Base-by-base conservation (phyloP, 208 protist genomes). In the Trichomonas tenax region DNA sequence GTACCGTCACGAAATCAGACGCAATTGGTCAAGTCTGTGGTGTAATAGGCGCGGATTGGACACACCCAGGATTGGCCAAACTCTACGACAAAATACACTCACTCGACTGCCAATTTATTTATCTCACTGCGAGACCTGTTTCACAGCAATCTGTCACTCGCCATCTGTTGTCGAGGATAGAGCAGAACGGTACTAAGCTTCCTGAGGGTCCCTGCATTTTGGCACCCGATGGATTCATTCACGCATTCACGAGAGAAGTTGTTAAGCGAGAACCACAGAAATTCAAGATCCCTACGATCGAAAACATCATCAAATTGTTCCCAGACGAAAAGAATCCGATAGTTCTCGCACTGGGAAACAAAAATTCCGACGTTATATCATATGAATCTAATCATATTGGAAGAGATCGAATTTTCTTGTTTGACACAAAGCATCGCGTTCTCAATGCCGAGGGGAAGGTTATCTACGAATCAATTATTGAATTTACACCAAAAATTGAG, bases 1-100 rank as follows among this genome's bases (percentile, higher is more conserved):
- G 99, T 82, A 99, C 99, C 0, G 99, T 99, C 96, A 99, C 99
- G 0, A 99, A n/a, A 48, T 97, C 96, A 26, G 96, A 97, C 96
- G 8, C 96, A 34, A 34, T 97, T 31, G 96, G 96, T 40, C 96
- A 97, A 81, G 49, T 97, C 31, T 96, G 96, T 41, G 96, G 96
- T 86, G 40, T 89, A 0, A 63, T 97, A 44, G 96, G 96, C 15
- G 96, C 95, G 17, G 96, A 97, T 96, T 97, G 96, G 96, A 96
- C 86, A 31, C 96, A 96, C 6, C 86, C 86, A 40, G 86, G 86
- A 0, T 26, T 93, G 14, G 86, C n/a, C 6, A 17, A 34, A 93
- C n/a, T 93, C 36, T 93, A 93, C 44, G 26, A 48, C 6, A 48
- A 93, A 17, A 51, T 93, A 26, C 3, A 34, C 6, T 41, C 40